Conservation (phyloP, 1,139 yeast species). For the Yamadazyma friedrichii region DNA sequence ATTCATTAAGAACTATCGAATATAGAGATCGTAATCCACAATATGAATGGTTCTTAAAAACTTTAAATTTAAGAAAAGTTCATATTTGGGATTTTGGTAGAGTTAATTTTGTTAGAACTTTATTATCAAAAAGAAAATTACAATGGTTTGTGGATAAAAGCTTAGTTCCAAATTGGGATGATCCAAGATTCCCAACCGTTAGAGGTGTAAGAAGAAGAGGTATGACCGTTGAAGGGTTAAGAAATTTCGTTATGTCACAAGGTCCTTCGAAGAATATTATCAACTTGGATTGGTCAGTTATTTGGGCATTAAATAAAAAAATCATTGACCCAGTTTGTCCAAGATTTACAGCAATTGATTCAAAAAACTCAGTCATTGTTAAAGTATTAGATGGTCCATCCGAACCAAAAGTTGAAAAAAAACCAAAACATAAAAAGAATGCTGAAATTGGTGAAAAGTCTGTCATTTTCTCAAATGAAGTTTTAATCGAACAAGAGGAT, state of each 20-base stretch:
- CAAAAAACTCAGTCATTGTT: slow-evolving; percentile 61
- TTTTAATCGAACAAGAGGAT: slow-evolving; percentile 86
- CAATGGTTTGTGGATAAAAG: slow-evolving; percentile 97
- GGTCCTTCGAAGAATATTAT: slow-evolving; percentile 97
- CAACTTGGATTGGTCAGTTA: slow-evolving; percentile 93
- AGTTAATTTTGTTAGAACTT: slow-evolving; percentile 91
- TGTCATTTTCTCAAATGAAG: slow-evolving; percentile 62
- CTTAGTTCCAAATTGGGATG: slow-evolving; percentile 91
- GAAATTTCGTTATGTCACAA: slow-evolving; percentile 88
- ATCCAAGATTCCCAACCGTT: slow-evolving; percentile 98
- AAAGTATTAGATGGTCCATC: slow-evolving; percentile 71
- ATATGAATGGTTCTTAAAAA: slow-evolving; percentile 90
- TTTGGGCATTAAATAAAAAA: slow-evolving; percentile 97
- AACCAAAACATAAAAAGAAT: slow-evolving; percentile 95
- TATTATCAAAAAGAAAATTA: slow-evolving; percentile 91
- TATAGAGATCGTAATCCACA: slow-evolving; percentile 98
- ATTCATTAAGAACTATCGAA: slow-evolving; percentile 94
- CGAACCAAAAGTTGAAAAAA: slow-evolving; percentile 59
- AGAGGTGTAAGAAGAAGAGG: slow-evolving; percentile 99
- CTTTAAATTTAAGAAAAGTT: slow-evolving; percentile 81
- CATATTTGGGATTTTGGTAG: slow-evolving; percentile 98
- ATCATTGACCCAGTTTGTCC: slow-evolving; percentile 96
- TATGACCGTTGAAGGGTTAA: slow-evolving; percentile 96
- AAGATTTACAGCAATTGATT: slow-evolving; percentile 80
- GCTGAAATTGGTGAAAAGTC: slow-evolving; percentile 85